These are phyloP conservation scores for Inga oerstediana DNA, from an alignment of 306 rosid species.

Conservation along the genomic window DNA sequence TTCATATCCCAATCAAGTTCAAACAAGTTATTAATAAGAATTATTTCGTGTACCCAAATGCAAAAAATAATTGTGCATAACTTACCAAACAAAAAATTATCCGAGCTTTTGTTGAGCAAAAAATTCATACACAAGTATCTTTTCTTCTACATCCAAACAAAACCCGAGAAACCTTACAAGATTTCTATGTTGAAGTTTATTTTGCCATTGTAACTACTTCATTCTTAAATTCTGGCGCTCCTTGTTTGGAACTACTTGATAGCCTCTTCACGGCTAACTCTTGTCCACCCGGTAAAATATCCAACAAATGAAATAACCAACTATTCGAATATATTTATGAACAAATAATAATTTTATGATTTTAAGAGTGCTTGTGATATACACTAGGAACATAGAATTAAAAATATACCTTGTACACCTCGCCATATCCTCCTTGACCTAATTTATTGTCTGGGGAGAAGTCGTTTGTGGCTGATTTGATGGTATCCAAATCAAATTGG, in stretches of 20 bases:
- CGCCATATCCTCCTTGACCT: neutral
- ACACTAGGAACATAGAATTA: neutral
- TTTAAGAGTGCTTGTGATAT: neutral
- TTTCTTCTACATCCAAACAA: neutral
- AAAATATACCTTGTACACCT: neutral
- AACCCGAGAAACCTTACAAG: neutral
- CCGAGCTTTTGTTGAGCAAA: neutral
- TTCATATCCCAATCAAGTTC: neutral
- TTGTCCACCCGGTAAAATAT: slow-evolving; percentile 28
- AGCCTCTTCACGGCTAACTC: slow-evolving; percentile 49
- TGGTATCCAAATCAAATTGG: neutral
- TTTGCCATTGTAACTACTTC: slow-evolving; percentile 36
- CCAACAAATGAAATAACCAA: slow-evolving; percentile 18
- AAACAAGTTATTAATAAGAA: neutral
- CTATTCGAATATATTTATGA: neutral
- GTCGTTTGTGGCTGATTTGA: neutral
- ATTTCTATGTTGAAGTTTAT: slow-evolving; percentile 3
- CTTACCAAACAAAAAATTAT: neutral
- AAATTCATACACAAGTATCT: neutral
- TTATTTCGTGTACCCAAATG: neutral
- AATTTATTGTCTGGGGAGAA: neutral
- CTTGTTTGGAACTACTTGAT: slow-evolving; percentile 38
- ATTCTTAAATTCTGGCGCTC: slow-evolving; percentile 35
- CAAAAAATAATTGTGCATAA: neutral
- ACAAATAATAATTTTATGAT: neutral